Evolutionary conservation across 1,284 basidiomycete genomes (phyloP).

Genomic region (Lentinus polychrous): DNA sequence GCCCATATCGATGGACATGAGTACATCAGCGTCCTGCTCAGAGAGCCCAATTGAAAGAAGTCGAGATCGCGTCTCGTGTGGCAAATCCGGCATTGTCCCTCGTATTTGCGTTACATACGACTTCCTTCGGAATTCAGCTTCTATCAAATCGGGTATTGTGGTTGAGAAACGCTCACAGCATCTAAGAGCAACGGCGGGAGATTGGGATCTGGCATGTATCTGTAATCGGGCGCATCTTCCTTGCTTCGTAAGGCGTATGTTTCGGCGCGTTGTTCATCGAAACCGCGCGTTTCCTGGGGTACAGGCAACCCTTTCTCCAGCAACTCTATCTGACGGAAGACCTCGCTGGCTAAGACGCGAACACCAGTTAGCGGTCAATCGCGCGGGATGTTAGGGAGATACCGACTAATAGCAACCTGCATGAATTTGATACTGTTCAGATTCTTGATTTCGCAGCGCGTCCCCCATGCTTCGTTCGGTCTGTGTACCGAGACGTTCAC

Average conservation of each 20-base stretch:
- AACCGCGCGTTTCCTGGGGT: conserved; percentile 86
- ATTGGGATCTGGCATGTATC: conserved; percentile 98
- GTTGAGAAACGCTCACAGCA: conserved; percentile 20
- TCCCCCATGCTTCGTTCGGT: conserved; percentile 61
- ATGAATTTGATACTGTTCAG: conserved; percentile 89
- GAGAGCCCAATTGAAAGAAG: conserved; percentile 50
- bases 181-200: conserved; percentile 73
- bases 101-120: conserved; percentile 51
- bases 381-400: not conserved
- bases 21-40: conserved; percentile 64
- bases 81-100: conserved; percentile 72
- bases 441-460: conserved; percentile 96
- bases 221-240: conserved; percentile 92
- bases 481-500: conserved; percentile 90
- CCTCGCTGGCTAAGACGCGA: conserved; percentile 50
- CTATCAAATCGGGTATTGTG: not conserved
- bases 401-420: conserved; percentile 78
- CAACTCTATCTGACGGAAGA: conserved; percentile 62
- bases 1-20: conserved; percentile 68
- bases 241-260: conserved; percentile 86
- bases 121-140: conserved; percentile 29
- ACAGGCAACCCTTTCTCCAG: conserved; percentile 45
- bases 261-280: conserved; percentile 76
- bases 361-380: conserved; percentile 5
- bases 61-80: conserved; percentile 57